A percentile compares a stretch with the other conserved stretches of the same genome.
Evolutionary conservation across 164 flowering plant genomes (phyloP).

Genomic region (Vitis rupestris): DNA sequence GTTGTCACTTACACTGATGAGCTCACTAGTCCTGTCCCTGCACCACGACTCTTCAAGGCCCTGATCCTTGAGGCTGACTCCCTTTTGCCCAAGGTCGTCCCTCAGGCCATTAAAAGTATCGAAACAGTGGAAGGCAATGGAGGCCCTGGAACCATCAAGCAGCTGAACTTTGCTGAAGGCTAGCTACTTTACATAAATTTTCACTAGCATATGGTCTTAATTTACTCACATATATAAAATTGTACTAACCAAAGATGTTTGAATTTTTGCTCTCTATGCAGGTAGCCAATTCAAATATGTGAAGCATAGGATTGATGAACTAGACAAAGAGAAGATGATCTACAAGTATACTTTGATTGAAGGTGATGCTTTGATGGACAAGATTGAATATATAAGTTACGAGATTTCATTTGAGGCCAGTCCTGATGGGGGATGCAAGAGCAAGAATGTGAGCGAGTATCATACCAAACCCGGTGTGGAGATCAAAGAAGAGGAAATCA

Average conservation of each 20-base stretch:
- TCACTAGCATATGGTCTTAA: no score
- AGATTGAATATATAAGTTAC: constrained; percentile 16
- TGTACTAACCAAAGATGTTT: no score
- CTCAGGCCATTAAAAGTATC: constrained; percentile 23
- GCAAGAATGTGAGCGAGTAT: constrained; percentile 14
- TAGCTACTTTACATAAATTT: no score
- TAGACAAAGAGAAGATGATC: constrained; percentile 8
- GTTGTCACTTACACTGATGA: no score
- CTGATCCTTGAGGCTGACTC: constrained; percentile 27
- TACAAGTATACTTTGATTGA: constrained; percentile 21
- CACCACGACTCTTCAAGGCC: constrained; percentile 32
- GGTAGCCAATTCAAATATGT: constrained; percentile 10
- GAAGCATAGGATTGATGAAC: constrained; percentile 17
- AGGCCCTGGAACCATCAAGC: constrained; percentile 32
- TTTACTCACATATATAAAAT: no score
- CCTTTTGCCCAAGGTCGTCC: constrained; percentile 30
- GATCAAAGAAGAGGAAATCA: constrained; percentile 18
- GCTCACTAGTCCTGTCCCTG: constrained; percentile 5
- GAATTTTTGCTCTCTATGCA: background rate
- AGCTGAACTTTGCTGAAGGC: constrained; percentile 35
- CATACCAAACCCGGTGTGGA: constrained; percentile 13
- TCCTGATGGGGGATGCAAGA: constrained; percentile 11
- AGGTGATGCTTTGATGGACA: constrained; percentile 12
- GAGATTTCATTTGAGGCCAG: constrained; percentile 16
- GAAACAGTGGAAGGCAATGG: constrained; percentile 33